Evolutionary conservation across 495 filamentous ascomycete species (phyloP).

Genomic region (Daldinia decipiens): DNA sequence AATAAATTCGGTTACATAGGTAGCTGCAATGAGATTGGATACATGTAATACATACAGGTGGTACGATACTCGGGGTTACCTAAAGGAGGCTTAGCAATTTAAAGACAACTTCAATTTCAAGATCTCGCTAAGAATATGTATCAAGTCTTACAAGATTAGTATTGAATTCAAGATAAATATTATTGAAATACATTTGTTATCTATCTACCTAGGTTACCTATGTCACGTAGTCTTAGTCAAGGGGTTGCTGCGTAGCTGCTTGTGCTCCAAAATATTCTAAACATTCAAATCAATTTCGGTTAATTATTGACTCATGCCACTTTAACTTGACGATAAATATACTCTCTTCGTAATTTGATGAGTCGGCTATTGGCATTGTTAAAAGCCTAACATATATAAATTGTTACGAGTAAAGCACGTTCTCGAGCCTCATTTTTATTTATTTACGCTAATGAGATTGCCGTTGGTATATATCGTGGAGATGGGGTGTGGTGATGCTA

Average conservation of each 20-base stretch:
- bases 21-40: neutral
- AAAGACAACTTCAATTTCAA: slow-evolving; percentile 1
- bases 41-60: neutral
- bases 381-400: neutral
- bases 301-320: neutral
- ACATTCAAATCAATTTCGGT: neutral
- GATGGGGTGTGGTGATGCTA: slow-evolving; percentile 31
- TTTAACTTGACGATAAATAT: neutral
- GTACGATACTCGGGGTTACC: slow-evolving; percentile 2
- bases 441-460: slow-evolving; percentile 35
- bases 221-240: neutral
- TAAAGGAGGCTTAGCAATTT: slow-evolving; percentile 2
- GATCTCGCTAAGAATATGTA: neutral
- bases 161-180: neutral
- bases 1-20: neutral
- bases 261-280: neutral
- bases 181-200: neutral
- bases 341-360: neutral
- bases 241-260: neutral
- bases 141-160: neutral
- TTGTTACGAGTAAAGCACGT: neutral
- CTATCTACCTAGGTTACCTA: neutral
- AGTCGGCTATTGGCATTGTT: neutral
- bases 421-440: neutral
- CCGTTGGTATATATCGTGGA: slow-evolving; percentile 23